These are phyloP conservation scores for Calonectria pteridis DNA, from an alignment of 2,329 filamentous ascomycete genomes.

Conservation along the genomic window DNA sequence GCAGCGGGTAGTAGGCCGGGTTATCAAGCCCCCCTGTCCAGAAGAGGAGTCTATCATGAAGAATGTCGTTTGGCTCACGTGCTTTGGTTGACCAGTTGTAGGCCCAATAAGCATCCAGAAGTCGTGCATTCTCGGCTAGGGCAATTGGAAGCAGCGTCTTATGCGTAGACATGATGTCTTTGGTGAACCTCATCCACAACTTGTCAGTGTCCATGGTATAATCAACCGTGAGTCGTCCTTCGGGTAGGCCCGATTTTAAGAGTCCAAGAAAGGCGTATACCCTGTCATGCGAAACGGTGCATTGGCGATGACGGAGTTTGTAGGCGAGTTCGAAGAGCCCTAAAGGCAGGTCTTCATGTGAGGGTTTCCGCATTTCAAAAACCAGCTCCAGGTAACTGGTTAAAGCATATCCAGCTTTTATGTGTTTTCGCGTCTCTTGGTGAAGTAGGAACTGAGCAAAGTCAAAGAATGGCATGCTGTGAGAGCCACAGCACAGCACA, in stretches of 20 bases:
- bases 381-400: conserved; percentile 19
- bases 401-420: conserved; percentile 17
- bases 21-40: conserved; percentile 27
- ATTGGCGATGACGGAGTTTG: conserved; percentile 25
- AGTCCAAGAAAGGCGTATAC: conserved; percentile 24
- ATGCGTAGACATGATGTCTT: conserved; percentile 24
- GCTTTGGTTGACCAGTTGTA: conserved; percentile 18
- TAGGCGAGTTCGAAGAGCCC: conserved; percentile 28
- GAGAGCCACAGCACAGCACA: conserved; percentile 9
- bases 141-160: conserved; percentile 21
- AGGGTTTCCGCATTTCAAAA: conserved; percentile 18
- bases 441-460: conserved; percentile 21
- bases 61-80: conserved; percentile 9
- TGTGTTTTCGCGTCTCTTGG: neutral
- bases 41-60: conserved; percentile 12
- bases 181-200: conserved; percentile 21
- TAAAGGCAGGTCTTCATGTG: conserved; percentile 14
- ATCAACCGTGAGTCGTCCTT: conserved; percentile 7
- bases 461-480: conserved; percentile 22
- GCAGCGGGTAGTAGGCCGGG: conserved; percentile 21
- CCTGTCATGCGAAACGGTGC: conserved; percentile 19
- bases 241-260: neutral
- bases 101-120: conserved; percentile 12
- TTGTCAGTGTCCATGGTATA: conserved; percentile 15
- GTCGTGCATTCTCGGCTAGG: conserved; percentile 10